phyloP scores from a whole-genome alignment of 306 rosid genomes.

The Prunus kanzakura region DNA sequence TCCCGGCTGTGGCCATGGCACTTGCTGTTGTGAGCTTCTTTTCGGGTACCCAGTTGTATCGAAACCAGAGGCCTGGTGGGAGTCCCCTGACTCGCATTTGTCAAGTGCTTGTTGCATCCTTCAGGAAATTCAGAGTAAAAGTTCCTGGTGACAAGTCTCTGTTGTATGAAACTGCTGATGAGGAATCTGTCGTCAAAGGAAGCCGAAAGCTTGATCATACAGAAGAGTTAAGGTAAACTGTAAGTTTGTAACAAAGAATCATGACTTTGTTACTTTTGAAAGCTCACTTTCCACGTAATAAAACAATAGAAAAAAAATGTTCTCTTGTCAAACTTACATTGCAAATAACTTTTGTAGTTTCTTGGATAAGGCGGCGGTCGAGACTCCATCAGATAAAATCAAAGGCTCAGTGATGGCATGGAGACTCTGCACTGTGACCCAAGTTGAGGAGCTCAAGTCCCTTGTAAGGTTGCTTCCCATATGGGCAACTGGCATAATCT shows the following conservation, averaged over 20 bases:
- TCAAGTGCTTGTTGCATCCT: constrained; percentile 25
- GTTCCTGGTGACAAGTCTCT: constrained; percentile 20
- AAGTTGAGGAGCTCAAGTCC: constrained; percentile 14
- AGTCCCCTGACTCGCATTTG: constrained; percentile 27
- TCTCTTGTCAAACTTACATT: background rate
- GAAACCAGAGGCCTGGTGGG: constrained; percentile 25
- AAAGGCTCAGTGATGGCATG: background rate
- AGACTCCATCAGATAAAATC: constrained; percentile 5
- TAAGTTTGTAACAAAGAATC: background rate
- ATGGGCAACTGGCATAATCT: constrained; percentile 16
- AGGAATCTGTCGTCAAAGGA: constrained; percentile 19
- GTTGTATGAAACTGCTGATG: constrained; percentile 18
- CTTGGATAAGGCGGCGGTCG: constrained; percentile 14
- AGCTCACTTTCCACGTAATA: background rate
- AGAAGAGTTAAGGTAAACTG: constrained; percentile 15
- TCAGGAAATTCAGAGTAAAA: constrained; percentile 1
- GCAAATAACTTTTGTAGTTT: background rate
- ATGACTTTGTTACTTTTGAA: background rate
- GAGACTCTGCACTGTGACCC: constrained; percentile 10
- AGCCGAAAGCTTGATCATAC: constrained; percentile 27
- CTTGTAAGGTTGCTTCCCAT: background rate
- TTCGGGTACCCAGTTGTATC: constrained; percentile 16
- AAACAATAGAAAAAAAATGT: background rate
- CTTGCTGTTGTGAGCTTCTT: constrained; percentile 26
- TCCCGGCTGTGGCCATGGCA: constrained; percentile 28